Evolutionary conservation across 2,329 filamentous ascomycete species (phyloP), one percentile per base, ranked within the genome.

Genomic region (Sporothrix euskadiensis): DNA sequence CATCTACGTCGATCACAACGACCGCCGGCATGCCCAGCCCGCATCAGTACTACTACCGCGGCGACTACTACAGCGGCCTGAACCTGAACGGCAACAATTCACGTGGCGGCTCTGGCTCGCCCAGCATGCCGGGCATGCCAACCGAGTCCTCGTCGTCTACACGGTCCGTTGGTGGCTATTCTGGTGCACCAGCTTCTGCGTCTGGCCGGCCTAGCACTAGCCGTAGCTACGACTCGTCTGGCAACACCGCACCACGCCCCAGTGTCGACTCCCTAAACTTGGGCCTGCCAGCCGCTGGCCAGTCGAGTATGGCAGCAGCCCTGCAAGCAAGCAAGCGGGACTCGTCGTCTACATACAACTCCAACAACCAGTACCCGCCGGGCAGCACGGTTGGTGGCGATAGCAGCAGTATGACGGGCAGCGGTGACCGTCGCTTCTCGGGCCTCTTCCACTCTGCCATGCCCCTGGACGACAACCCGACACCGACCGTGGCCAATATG

Each of bases 371-470:
- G 71, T 79, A 81, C 52, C 83, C 80, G 74, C 84, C 87, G 14
- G 80, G 80, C 44, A 85, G 57, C n/a, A n/a, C 59, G 2, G 39
- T 16, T 1, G 71, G 47, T 1, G 68, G 57, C 26, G 30, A 26
- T 52, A 71, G 30, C 44, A 57, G 44, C 57, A 68, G 54, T n/a
- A 56, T 9, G 49, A 68, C 35, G 47, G 26, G 30, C 22, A 63
- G 32, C 12, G 44, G 59, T 44, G 70, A 68, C 12, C 73, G 85
- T 54, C 89, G 91, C 57, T 91, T 88, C 78, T 94, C 92, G 0
- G 92, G 91, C 5, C 84, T 97, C 30, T 97, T 97, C 83, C 93
- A 93, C 75, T 97, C 94, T 0, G 94, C 94, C 5, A 88, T 97
- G 80, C 94, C 94, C 1, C 88, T 94, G 83, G 93, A 97, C 77